Conservation (phyloP, 177 flowering plant genomes). For the Vitis hybrid region DNA sequence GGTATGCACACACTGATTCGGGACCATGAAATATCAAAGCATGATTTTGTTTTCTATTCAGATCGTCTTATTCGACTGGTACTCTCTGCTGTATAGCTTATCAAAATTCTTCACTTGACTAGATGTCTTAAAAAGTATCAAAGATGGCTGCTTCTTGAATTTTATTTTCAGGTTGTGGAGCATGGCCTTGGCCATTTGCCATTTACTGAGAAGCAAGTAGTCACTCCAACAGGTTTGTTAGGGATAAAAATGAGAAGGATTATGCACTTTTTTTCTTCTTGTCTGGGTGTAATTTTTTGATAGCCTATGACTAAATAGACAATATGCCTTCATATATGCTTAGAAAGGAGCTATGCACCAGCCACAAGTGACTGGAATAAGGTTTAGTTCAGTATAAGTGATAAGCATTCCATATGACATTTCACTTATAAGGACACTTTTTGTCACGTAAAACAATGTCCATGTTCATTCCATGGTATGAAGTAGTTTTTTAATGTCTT, state of each 20-base stretch:
- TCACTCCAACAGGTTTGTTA: slow-evolving; percentile 88
- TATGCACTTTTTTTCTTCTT: no score
- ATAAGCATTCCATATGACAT: no score
- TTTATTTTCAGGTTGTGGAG: slow-evolving; percentile 85
- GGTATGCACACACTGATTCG: slow-evolving; percentile 99
- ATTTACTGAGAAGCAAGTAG: slow-evolving; percentile 90
- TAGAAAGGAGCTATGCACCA: no score
- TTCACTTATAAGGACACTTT: no score
- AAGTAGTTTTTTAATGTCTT: neutral
- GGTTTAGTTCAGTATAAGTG: no score
- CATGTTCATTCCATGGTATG: neutral
- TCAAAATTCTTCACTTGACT: neutral
- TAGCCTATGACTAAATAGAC: neutral
- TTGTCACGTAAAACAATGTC: no score
- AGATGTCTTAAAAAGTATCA: neutral
- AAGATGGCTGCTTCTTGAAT: neutral
- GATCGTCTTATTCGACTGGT: slow-evolving; percentile 99
- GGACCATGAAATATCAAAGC: slow-evolving; percentile 90
- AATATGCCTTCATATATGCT: no score
- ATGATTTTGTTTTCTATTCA: slow-evolving; percentile 95
- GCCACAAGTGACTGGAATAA: no score
- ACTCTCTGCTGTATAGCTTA: slow-evolving; percentile 17
- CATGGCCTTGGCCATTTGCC: slow-evolving; percentile 99
- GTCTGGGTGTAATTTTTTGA: no score
- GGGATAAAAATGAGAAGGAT: no score